phyloP scores from a whole-genome alignment of 2,329 filamentous ascomycete genomes.

The Epicoccum nigrum region DNA sequence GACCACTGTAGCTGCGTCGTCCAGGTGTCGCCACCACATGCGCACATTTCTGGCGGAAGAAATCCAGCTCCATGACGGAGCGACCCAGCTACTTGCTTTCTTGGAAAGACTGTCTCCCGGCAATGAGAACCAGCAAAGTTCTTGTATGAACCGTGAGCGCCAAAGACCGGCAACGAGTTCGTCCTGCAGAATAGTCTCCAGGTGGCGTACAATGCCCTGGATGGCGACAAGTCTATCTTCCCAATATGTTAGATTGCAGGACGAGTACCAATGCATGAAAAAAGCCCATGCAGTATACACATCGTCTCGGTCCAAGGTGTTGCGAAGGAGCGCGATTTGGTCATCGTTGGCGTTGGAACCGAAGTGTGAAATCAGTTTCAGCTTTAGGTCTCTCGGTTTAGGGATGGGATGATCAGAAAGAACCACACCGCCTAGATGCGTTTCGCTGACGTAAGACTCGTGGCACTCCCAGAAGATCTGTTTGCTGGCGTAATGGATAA shows the following conservation, averaged over 20 bases:
- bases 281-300: neutral
- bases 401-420: no score
- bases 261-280: neutral
- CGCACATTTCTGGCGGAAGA: neutral
- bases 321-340: no score
- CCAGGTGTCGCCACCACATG: neutral
- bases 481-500: neutral
- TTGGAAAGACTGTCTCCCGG: neutral
- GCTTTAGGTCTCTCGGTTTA: no score
- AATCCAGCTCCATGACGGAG: slow-evolving; percentile 4
- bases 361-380: no score
- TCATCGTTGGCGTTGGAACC: neutral
- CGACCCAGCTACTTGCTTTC: neutral
- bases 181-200: neutral
- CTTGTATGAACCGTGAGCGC: neutral
- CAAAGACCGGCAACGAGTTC: slow-evolving; percentile 1
- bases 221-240: neutral
- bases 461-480: neutral
- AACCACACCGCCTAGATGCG: no score
- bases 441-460: neutral
- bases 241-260: neutral
- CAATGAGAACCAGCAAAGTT: neutral
- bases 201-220: neutral
- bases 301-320: neutral
- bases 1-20: neutral